Base-by-base conservation (phyloP, 805 yeast genomes). In the Candida sakaeoensis region DNA sequence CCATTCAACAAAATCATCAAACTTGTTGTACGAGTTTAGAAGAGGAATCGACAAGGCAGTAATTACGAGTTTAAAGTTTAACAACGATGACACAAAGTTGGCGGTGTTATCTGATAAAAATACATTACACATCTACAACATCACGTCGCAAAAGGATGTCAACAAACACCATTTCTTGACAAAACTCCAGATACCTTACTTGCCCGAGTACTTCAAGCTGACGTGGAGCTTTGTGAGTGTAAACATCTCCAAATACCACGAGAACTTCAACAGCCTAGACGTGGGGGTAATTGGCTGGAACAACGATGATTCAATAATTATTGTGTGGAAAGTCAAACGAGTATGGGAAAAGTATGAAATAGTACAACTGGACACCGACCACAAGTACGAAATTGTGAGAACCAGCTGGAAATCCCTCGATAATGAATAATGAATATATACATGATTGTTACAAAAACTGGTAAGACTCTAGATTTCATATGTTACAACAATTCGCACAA, bases 81-180 rank as follows among this genome's bases (percentile, higher is more conserved):
- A 91, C 4, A 89, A 85, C 7, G 74, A 79, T 48, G 90, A 88
- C 34, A 60, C 79, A 8, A 77, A 79, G 51, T 67, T 93, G 36
- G 96, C 97, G 0, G 89, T 88, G 5, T 65, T 93, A 17, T 83
- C 95, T 12, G 96, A 88, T 61, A 93, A 91, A 55, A 82, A 79
- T 49, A 93, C 99, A 0, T 63, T 93, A 39, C 99, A 93, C 61
- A 77, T 91, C 2, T 93, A 79, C 63, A 85, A 82, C 54, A 67
- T 81, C 22, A 21, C 22, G 4, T 37, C 38, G 9, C 34, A 12
- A 18, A 5, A 12, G 14, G 2, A 4, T 3, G 8, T 40, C 10
- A 78, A 80, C 51, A 70, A 85, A 43, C 75, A 79, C 15, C 96
- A 88, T 57, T 52, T 85, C 16, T 65, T 90, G 37, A 75, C 77